A percentile compares a stretch with the other conserved stretches of the same genome.
Evolutionary conservation across 768 basidiomycete genomes (phyloP).

Genomic region (Russula foetens): DNA sequence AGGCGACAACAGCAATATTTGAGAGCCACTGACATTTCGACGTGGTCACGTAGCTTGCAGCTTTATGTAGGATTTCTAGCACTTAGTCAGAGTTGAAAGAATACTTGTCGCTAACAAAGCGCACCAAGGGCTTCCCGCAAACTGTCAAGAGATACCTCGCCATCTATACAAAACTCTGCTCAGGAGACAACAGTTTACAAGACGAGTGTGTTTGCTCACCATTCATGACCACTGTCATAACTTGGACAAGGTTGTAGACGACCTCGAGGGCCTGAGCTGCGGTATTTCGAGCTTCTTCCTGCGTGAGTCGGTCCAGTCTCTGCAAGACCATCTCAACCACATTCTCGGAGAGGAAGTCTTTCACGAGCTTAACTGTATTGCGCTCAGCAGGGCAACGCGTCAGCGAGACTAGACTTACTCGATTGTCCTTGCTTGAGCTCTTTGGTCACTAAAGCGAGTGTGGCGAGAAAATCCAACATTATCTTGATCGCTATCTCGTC

Average conservation of each 20-base stretch:
- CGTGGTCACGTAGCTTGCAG: neutral
- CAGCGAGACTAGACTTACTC: neutral
- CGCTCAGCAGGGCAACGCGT: neutral
- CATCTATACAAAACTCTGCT: neutral
- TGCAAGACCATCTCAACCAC: neutral
- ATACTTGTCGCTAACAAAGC: neutral
- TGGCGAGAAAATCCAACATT: neutral
- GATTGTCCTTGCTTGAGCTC: neutral
- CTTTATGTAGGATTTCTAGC: neutral
- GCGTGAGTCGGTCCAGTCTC: neutral
- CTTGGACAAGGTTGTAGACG: neutral
- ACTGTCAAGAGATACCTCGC: neutral
- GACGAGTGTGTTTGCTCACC: neutral
- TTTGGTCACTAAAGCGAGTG: neutral
- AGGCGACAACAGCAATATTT: neutral
- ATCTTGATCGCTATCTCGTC: neutral
- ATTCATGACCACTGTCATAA: neutral
- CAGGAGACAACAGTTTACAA: neutral
- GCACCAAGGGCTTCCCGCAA: neutral
- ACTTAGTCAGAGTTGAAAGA: neutral
- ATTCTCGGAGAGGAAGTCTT: neutral
- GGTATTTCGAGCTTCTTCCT: neutral
- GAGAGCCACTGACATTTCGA: neutral
- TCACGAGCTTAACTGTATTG: neutral
- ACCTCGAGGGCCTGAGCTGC: neutral